Evolutionary conservation across 805 yeast species (phyloP), one percentile per base, ranked within the genome.

Genomic region (Candida gorgasii): DNA sequence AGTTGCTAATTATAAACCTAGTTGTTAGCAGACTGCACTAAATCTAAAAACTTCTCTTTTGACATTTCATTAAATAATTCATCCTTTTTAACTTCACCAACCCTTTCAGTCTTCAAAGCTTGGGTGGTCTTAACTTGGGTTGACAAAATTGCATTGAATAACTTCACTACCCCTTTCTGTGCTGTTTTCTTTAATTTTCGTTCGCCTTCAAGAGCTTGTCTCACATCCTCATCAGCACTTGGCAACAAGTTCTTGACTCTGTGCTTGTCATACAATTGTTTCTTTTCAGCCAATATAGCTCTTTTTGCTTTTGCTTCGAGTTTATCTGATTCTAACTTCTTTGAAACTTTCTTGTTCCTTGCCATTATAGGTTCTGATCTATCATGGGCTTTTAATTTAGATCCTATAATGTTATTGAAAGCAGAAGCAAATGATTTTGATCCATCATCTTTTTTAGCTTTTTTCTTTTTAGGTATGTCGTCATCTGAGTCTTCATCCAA

Each of bases 321-420:
- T 56, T 85, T 86, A 39, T 86, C 88, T 23, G 82, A 76, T 52
- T 90, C 97, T 43, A 86, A 75, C 51, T 86, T 82, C 64, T 82
- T 84, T 39, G 82, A 47, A 0, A 82, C 77, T 31, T 76, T 72
- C 51, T 84, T 86, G 56, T 86, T 86, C 65, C 98, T 81, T 6
- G 92, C 90, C 65, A 92, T 74, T 43, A 92, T 87, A 2, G 99
- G 99, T 60, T 90, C 96, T 34, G 77, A 77, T 57, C 97, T 75
- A 57, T 86, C 89, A 54, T 92, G 86, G 0, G 96, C 95, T 61
- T 93, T 93, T 51, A 92, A 72, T 54, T 80, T 83, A 1, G 98
- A 88, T 4, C 85, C 86, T 39, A 92, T 67, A 54, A 92, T 85
- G 12, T 96, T 93, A 51, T 71, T 80, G 57, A 93, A 80, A 0